Conservation (phyloP, 2,329 filamentous ascomycete species). For the Cercospora canescens region DNA sequence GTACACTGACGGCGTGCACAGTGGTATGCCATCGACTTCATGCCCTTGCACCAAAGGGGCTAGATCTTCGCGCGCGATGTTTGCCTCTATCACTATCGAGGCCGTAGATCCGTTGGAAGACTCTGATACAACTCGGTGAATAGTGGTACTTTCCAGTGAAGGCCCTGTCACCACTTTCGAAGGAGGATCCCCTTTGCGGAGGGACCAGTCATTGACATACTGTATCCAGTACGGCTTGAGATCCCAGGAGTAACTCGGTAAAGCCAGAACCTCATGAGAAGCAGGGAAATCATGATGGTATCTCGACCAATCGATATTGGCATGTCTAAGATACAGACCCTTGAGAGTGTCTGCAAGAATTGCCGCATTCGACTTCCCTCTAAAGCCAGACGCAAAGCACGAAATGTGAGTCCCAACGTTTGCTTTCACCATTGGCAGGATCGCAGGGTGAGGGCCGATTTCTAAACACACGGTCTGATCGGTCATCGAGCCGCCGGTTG, state of each 20-base stretch:
- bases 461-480: too few relatives aligned
- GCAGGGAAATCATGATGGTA: conserved; percentile 64
- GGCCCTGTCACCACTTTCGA: conserved; percentile 25
- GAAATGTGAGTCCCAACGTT: too few relatives aligned
- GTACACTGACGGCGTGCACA: conserved; percentile 40
- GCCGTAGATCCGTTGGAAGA: neutral
- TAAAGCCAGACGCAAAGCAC: too few relatives aligned
- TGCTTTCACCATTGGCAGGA: too few relatives aligned
- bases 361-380: too few relatives aligned
- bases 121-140: conserved; percentile 9
- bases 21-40: conserved; percentile 44
- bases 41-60: conserved; percentile 44
- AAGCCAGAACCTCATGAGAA: conserved; percentile 59
- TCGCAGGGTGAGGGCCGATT: too few relatives aligned
- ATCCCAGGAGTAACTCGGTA: conserved; percentile 69
- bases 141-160: conserved; percentile 13
- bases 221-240: conserved; percentile 72
- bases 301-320: conserved; percentile 69
- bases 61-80: conserved; percentile 43
- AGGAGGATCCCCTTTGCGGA: conserved; percentile 65
- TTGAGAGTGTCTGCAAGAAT: too few relatives aligned
- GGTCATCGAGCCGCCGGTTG: too few relatives aligned
- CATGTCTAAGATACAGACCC: conserved; percentile 64
- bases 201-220: conserved; percentile 69
- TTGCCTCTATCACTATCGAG: conserved; percentile 39